Evolutionary conservation across 2,329 filamentous ascomycete genomes (phyloP).

Genomic region (Fusarium sp.): DNA sequence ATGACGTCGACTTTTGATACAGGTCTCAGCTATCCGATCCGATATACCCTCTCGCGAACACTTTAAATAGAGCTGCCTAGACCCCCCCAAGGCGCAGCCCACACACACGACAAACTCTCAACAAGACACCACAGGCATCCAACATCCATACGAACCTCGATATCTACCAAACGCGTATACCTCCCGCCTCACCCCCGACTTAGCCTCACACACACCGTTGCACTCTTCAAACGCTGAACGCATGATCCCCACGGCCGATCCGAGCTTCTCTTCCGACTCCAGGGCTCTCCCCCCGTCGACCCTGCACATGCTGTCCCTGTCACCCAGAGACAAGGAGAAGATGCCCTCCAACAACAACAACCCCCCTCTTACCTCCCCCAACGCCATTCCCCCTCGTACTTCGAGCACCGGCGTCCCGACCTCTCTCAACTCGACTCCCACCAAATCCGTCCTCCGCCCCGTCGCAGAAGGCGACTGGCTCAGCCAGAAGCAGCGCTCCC

Average conservation of each 20-base stretch:
- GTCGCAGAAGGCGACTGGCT: conserved; percentile 70
- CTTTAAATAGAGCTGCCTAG: conserved; percentile 5
- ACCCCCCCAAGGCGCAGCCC: background rate
- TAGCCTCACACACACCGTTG: conserved; percentile 8
- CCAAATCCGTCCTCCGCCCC: conserved; percentile 54
- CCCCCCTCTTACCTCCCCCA: conserved; percentile 56
- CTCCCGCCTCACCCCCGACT: background rate
- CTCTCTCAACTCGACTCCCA: conserved; percentile 45
- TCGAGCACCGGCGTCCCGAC: conserved; percentile 57
- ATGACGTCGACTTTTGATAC: conserved; percentile 33
- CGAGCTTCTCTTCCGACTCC: conserved; percentile 27
- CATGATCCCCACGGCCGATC: conserved; percentile 40
- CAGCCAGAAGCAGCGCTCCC: conserved; percentile 48
- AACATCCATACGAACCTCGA: background rate
- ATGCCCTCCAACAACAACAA: conserved; percentile 32
- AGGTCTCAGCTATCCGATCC: conserved; percentile 6
- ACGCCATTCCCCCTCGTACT: conserved; percentile 74
- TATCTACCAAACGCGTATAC: background rate
- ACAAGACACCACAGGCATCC: conserved; percentile 3
- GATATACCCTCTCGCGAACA: conserved; percentile 9
- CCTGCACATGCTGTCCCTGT: conserved; percentile 39
- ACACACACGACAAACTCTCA: background rate
- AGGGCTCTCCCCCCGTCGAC: conserved; percentile 31
- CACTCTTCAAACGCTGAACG: conserved; percentile 27
- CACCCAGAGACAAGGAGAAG: conserved; percentile 38